Conservation (phyloP, 768 basidiomycete genomes). For the Tubosaeta brunneosetosa region DNA sequence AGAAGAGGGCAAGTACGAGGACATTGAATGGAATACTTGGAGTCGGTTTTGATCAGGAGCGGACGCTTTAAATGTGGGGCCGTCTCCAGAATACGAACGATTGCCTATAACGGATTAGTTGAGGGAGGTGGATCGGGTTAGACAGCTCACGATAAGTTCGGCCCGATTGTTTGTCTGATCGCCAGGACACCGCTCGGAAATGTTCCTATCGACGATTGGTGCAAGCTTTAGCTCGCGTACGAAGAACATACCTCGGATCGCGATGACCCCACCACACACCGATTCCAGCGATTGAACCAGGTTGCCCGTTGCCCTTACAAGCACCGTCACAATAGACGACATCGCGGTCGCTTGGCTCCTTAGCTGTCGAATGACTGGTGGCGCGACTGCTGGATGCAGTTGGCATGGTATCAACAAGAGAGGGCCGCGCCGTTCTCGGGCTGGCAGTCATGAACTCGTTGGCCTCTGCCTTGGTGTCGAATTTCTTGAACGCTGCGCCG, state of each 20-base stretch:
- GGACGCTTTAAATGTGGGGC: slow-evolving; percentile 51
- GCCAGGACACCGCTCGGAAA: slow-evolving; percentile 79
- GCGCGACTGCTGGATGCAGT: slow-evolving; percentile 28
- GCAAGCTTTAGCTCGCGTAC: background rate
- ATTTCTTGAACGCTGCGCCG: slow-evolving; percentile 64
- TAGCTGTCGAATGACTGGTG: slow-evolving; percentile 1
- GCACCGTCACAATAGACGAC: slow-evolving; percentile 88
- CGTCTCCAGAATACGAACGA: slow-evolving; percentile 75
- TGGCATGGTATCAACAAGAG: background rate
- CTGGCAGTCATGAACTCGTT: slow-evolving; percentile 46
- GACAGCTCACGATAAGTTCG: slow-evolving; percentile 65
- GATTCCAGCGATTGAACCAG: slow-evolving; percentile 65
- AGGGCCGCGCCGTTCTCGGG: slow-evolving; percentile 10
- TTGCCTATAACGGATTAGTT: slow-evolving; percentile 58
- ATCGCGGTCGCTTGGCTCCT: slow-evolving; percentile 30
- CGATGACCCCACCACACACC: slow-evolving; percentile 85
- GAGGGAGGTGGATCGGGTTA: background rate
- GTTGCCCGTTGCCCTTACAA: slow-evolving; percentile 75
- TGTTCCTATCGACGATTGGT: slow-evolving; percentile 49
- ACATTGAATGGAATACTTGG: slow-evolving; percentile 81
- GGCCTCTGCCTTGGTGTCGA: slow-evolving; percentile 53
- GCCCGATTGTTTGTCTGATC: slow-evolving; percentile 85
- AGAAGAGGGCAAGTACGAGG: slow-evolving; percentile 1
- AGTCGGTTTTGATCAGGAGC: slow-evolving; percentile 81
- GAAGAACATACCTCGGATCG: slow-evolving; percentile 48